Conservation (phyloP, 441 rosid genomes). For the Adansonia grandidieri region DNA sequence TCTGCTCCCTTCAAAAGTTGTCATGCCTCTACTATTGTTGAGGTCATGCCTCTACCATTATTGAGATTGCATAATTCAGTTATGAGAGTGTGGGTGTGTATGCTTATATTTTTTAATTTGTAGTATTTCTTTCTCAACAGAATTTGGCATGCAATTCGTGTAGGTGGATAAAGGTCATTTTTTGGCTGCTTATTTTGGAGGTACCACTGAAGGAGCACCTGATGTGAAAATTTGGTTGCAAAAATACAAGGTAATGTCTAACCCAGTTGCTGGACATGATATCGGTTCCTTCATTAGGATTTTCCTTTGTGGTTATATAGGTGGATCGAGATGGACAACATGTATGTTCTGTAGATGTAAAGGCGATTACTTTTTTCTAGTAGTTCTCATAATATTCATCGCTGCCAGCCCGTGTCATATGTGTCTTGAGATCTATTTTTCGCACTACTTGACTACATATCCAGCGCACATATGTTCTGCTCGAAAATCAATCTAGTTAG, state of each 20-base stretch:
- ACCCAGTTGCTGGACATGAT: not conserved
- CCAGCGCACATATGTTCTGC: not conserved
- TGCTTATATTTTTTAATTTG: conserved; percentile 13
- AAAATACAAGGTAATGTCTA: conserved; percentile 56
- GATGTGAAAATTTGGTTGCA: conserved; percentile 92
- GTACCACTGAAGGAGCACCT: conserved; percentile 74
- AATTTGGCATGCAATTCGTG: conserved; percentile 27
- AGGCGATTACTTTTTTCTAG: not conserved
- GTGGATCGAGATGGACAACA: not conserved
- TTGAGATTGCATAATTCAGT: conserved; percentile 6
- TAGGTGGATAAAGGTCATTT: conserved; percentile 75
- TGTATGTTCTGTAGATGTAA: not conserved
- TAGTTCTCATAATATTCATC: not conserved
- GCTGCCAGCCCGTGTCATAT: no score
- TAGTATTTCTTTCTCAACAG: not conserved
- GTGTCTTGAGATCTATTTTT: no score
- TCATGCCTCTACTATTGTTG: conserved; percentile 92
- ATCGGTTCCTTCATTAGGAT: not conserved
- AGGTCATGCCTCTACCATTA: conserved; percentile 44
- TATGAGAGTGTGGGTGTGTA: not conserved
- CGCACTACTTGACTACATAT: not conserved
- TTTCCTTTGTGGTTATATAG: not conserved
- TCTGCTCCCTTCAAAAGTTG: conserved; percentile 81
- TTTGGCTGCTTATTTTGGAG: conserved; percentile 85
- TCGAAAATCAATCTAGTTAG: not conserved